Percentiles rank a stretch among this genome's conserved stretches.
These are phyloP conservation scores for Zygnema circumcarinatum DNA, from an alignment of 139 green algal species.

Conservation along the genomic window DNA sequence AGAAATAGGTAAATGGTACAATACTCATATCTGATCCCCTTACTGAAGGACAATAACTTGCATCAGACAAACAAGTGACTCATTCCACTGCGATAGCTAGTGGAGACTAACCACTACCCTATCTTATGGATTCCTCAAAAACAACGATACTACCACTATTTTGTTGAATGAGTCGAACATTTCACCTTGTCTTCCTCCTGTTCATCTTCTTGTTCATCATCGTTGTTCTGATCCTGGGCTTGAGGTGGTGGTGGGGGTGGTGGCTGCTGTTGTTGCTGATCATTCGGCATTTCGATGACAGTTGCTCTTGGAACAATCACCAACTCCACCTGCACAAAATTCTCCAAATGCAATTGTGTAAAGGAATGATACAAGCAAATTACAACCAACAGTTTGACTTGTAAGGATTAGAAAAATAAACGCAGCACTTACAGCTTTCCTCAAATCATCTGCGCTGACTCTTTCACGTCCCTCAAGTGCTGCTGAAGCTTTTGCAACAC, in stretches of 20 bases:
- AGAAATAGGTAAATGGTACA: slow-evolving; percentile 8
- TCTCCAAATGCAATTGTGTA: too few relatives aligned
- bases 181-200: slow-evolving; percentile 42
- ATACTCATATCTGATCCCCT: too few relatives aligned
- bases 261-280: slow-evolving; percentile 79
- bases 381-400: too few relatives aligned
- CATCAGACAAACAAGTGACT: too few relatives aligned
- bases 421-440: slow-evolving; percentile 77
- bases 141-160: too few relatives aligned
- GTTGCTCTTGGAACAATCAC: slow-evolving; percentile 90
- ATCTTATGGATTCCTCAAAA: too few relatives aligned
- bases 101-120: too few relatives aligned
- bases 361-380: too few relatives aligned
- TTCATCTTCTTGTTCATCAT: slow-evolving; percentile 77
- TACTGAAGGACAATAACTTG: too few relatives aligned
- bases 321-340: slow-evolving; percentile 76
- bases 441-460: slow-evolving; percentile 92
- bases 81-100: too few relatives aligned
- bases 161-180: too few relatives aligned
- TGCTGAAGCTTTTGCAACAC: slow-evolving; percentile 81
- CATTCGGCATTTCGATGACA: slow-evolving; percentile 70
- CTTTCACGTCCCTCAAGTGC: slow-evolving; percentile 85
- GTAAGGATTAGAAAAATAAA: too few relatives aligned
- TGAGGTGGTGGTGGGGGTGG: slow-evolving; percentile 85
- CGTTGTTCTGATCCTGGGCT: slow-evolving; percentile 77